These are phyloP conservation scores for Colletotrichum sp. DNA, from an alignment of 2,329 filamentous ascomycete species.

Conservation along the genomic window DNA sequence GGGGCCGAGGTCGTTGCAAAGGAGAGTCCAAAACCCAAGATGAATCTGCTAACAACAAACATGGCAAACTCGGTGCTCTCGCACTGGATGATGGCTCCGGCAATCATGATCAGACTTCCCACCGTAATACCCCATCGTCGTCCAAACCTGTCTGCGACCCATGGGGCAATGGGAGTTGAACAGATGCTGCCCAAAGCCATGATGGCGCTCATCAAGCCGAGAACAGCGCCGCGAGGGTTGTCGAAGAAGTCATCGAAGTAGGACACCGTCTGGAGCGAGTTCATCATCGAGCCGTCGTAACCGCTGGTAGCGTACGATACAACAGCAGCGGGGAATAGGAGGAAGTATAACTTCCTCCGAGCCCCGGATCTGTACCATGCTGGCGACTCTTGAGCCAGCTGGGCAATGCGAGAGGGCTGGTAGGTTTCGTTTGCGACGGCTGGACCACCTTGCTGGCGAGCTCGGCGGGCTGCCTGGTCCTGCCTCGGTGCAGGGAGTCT, in stretches of 20 bases:
- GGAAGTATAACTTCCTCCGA: slow-evolving; percentile 33
- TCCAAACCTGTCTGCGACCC: slow-evolving; percentile 35
- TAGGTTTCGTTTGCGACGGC: slow-evolving; percentile 12
- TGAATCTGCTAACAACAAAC: slow-evolving; percentile 58
- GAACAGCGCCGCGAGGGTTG: slow-evolving; percentile 33
- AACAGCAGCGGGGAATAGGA: slow-evolving; percentile 37
- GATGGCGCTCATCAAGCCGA: slow-evolving; percentile 43
- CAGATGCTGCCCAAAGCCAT: slow-evolving; percentile 53
- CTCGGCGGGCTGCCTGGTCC: slow-evolving; percentile 25
- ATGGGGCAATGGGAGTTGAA: slow-evolving; percentile 33
- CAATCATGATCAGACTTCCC: slow-evolving; percentile 35
- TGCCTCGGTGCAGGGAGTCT: slow-evolving; percentile 30
- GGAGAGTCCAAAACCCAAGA: slow-evolving; percentile 59
- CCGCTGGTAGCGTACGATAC: slow-evolving; percentile 48
- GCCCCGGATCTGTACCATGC: slow-evolving; percentile 35
- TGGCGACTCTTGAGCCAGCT: slow-evolving; percentile 28
- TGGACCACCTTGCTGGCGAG: slow-evolving; percentile 21
- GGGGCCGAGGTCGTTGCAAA: slow-evolving; percentile 58
- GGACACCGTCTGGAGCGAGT: slow-evolving; percentile 48
- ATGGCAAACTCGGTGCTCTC: slow-evolving; percentile 36
- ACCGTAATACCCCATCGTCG: slow-evolving; percentile 34
- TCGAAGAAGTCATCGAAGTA: slow-evolving; percentile 47
- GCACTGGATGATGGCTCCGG: slow-evolving; percentile 35
- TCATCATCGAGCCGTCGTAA: slow-evolving; percentile 57
- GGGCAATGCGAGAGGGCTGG: slow-evolving; percentile 31